Evolutionary conservation across 352 stramenopile species (phyloP).

Genomic region (Sclerospora graminicola): DNA sequence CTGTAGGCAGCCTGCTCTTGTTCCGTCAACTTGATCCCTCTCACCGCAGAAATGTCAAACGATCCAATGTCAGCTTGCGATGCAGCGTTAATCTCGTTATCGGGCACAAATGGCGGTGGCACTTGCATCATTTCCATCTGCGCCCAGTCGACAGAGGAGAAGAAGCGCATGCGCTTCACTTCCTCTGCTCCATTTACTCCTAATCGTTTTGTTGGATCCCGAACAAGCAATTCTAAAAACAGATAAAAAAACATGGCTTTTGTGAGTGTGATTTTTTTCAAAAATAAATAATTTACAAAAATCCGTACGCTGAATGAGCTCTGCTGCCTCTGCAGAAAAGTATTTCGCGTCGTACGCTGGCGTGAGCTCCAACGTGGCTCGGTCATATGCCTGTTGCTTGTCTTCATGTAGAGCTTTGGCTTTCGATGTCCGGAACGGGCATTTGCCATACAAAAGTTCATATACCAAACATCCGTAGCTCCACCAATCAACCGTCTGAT

Average conservation of each 20-base stretch:
- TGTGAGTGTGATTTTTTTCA: too few species aligned
- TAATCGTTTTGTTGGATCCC: conserved; percentile 61
- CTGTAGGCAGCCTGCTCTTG: conserved; percentile 60
- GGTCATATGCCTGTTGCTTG: conserved; percentile 83
- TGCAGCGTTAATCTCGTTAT: conserved; percentile 80
- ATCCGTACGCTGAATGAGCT: conserved; percentile 61
- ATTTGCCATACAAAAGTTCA: conserved; percentile 94
- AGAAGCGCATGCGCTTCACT: conserved; percentile 76
- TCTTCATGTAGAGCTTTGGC: conserved; percentile 89
- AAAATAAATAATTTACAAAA: neutral
- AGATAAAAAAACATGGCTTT: neutral
- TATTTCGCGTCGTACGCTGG: conserved; percentile 72
- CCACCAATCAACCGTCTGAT: conserved; percentile 94
- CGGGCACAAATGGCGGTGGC: conserved; percentile 59
- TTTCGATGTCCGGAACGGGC: conserved; percentile 93
- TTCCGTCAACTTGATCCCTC: conserved; percentile 62
- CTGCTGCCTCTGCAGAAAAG: conserved; percentile 63
- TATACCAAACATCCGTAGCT: conserved; percentile 96
- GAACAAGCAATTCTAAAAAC: conserved; percentile 51
- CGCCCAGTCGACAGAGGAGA: conserved; percentile 62
- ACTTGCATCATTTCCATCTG: conserved; percentile 62
- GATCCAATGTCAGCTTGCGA: conserved; percentile 72
- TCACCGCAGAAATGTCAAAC: conserved; percentile 64
- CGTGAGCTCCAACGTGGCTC: conserved; percentile 67
- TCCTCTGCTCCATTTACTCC: conserved; percentile 61